Percentiles rank a stretch among this genome's conserved stretches.
These are phyloP conservation scores for Sporothrix humicola DNA, from an alignment of 2,329 filamentous ascomycete species.

Conservation along the genomic window DNA sequence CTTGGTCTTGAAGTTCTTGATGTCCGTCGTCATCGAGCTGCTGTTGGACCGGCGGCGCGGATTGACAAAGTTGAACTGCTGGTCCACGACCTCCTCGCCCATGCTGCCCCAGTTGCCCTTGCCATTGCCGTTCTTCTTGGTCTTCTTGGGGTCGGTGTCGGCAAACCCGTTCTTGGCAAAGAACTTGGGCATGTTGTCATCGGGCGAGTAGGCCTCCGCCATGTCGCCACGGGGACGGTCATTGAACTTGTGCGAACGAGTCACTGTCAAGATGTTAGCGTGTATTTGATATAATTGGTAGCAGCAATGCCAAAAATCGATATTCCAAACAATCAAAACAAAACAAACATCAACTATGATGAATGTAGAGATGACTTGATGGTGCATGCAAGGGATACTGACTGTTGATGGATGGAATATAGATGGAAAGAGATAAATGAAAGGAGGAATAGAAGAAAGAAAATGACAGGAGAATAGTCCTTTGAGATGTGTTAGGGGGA, in stretches of 20 bases:
- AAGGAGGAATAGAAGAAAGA: neutral
- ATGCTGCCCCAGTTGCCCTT: constrained; percentile 91
- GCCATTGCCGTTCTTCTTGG: constrained; percentile 94
- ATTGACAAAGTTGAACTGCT: constrained; percentile 86
- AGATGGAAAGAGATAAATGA: neutral
- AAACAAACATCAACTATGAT: constrained; percentile 15
- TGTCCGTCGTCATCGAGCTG: constrained; percentile 71
- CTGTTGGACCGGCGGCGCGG: constrained; percentile 92
- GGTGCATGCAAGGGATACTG: constrained; percentile 21
- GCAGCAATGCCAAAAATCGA: constrained; percentile 33
- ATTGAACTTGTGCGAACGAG: constrained; percentile 94
- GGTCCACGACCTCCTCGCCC: constrained; percentile 82
- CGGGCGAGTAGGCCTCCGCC: constrained; percentile 67
- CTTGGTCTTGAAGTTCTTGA: constrained; percentile 91
- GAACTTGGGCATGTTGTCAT: constrained; percentile 84
- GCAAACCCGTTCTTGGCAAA: constrained; percentile 86
- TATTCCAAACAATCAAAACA: constrained; percentile 20
- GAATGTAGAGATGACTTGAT: neutral
- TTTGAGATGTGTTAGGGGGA: neutral
- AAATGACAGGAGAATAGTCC: neutral
- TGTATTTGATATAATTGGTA: no score
- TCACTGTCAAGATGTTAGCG: constrained; percentile 66
- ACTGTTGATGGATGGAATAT: constrained; percentile 22
- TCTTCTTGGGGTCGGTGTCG: constrained; percentile 85
- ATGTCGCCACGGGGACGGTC: constrained; percentile 86